Conservation (phyloP, 2,329 filamentous ascomycete species). For the Exophiala spinifera region DNA sequence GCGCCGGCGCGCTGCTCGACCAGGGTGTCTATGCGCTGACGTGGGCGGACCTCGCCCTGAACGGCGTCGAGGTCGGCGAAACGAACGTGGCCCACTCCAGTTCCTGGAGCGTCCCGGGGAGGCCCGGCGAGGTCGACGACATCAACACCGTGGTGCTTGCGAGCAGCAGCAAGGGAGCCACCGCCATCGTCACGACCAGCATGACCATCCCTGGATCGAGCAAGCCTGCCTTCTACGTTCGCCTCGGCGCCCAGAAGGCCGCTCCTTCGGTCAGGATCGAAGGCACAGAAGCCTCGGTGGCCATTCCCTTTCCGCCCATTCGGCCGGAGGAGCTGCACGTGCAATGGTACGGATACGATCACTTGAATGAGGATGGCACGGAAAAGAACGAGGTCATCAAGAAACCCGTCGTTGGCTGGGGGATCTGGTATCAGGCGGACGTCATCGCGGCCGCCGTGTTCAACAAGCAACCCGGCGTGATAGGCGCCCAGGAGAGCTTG, state of each 20-base stretch:
- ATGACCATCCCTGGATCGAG: constrained; percentile 32
- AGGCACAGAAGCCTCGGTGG: constrained; percentile 30
- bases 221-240: constrained; percentile 30
- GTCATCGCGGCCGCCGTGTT: constrained; percentile 29
- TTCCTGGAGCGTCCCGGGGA: constrained; percentile 24
- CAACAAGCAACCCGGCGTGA: constrained; percentile 15
- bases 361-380: constrained; percentile 29
- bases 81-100: constrained; percentile 28
- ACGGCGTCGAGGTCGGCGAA: constrained; percentile 47
- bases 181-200: constrained; percentile 30
- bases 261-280: constrained; percentile 30
- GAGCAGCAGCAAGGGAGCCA: constrained; percentile 14
- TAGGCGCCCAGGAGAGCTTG: constrained; percentile 26
- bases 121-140: constrained; percentile 29
- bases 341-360: constrained; percentile 29
- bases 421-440: constrained; percentile 34
- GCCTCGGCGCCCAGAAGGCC: constrained; percentile 27
- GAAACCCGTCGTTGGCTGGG: constrained; percentile 31
- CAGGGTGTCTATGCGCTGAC: constrained; percentile 84
- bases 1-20: constrained; percentile 77
- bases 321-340: constrained; percentile 31
- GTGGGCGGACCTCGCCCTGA: constrained; percentile 57
- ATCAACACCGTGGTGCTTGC: constrained; percentile 31
- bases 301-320: constrained; percentile 33
- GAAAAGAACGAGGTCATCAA: constrained; percentile 31